Evolutionary conservation across 768 basidiomycete genomes (phyloP).

Genomic region (Leccinum ochraceum): DNA sequence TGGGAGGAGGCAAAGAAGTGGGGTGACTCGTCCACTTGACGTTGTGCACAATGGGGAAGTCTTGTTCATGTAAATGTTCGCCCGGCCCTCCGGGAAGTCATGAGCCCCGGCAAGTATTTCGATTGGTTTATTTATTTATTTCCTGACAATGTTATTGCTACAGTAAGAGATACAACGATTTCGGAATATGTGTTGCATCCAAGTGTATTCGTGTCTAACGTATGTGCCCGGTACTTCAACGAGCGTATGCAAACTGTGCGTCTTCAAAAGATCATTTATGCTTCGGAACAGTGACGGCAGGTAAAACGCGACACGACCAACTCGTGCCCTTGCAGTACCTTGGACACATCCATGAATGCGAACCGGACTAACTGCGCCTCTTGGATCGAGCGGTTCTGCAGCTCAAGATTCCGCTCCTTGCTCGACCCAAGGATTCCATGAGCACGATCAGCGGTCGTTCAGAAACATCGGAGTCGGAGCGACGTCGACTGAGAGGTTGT

Average conservation of each 20-base stretch:
- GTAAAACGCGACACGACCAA: slow-evolving; percentile 44
- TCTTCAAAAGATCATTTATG: slow-evolving; percentile 32
- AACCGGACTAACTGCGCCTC: slow-evolving; percentile 33
- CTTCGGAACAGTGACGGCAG: slow-evolving; percentile 44
- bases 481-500: slow-evolving; percentile 41
- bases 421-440: slow-evolving; percentile 44
- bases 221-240: too few species aligned
- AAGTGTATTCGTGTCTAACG: too few species aligned
- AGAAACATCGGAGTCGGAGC: slow-evolving; percentile 39
- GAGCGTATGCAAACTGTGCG: too few species aligned
- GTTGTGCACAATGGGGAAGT: background rate
- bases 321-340: slow-evolving; percentile 33
- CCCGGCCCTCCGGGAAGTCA: too few species aligned
- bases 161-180: too few species aligned
- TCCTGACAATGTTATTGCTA: too few species aligned
- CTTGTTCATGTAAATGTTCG: background rate
- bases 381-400: slow-evolving; percentile 42
- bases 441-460: slow-evolving; percentile 50
- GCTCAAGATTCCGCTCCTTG: slow-evolving; percentile 31
- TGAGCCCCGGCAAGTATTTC: too few species aligned
- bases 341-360: slow-evolving; percentile 25
- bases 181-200: too few species aligned
- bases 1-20: slow-evolving; percentile 1
- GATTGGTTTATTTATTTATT: too few species aligned
- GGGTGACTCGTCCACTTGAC: background rate